Percentiles rank a stretch among this genome's conserved stretches.
Evolutionary conservation across 371 early-diverging fungal genomes (phyloP).

Genomic region (Rhizopus microsporus): DNA sequence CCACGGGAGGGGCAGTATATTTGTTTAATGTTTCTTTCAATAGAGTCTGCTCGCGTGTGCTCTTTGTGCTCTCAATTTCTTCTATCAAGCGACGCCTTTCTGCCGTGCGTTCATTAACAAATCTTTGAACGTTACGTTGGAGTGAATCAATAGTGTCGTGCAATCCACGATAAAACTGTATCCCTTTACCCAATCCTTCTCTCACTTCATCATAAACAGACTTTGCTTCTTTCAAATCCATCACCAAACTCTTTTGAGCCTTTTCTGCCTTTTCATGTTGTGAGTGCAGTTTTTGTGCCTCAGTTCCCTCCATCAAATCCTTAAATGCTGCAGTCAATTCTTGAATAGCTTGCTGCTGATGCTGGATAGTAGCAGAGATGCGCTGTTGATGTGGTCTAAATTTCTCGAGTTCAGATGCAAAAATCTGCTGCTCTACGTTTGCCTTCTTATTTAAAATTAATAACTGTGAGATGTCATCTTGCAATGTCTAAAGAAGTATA

Average conservation of each 20-base stretch:
- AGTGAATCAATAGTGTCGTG: slow-evolving; percentile 67
- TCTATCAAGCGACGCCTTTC: slow-evolving; percentile 69
- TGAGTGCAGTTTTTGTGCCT: slow-evolving; percentile 68
- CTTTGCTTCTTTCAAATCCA: slow-evolving; percentile 62
- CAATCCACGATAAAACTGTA: slow-evolving; percentile 80
- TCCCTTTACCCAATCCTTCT: slow-evolving; percentile 71
- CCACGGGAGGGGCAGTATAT: slow-evolving; percentile 22
- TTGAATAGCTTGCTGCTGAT: slow-evolving; percentile 76
- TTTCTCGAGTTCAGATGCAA: slow-evolving; percentile 89
- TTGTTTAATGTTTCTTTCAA: slow-evolving; percentile 72
- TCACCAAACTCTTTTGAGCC: slow-evolving; percentile 57
- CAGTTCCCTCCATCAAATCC: slow-evolving; percentile 73
- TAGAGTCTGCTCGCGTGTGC: slow-evolving; percentile 68
- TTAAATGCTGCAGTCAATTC: slow-evolving; percentile 76
- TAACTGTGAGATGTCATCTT: slow-evolving; percentile 88
- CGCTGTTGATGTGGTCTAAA: slow-evolving; percentile 79
- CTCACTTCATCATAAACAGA: slow-evolving; percentile 63
- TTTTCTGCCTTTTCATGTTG: slow-evolving; percentile 68
- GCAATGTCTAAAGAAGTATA: slow-evolving; percentile 53
- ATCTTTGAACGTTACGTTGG: slow-evolving; percentile 61
- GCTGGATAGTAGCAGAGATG: slow-evolving; percentile 72
- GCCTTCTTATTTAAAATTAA: slow-evolving; percentile 82
- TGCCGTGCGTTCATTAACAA: slow-evolving; percentile 65
- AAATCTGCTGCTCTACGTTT: slow-evolving; percentile 82
- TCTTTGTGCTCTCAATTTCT: slow-evolving; percentile 59